Conservation (phyloP, 768 basidiomycete genomes). For the Lyophyllum shimeji region DNA sequence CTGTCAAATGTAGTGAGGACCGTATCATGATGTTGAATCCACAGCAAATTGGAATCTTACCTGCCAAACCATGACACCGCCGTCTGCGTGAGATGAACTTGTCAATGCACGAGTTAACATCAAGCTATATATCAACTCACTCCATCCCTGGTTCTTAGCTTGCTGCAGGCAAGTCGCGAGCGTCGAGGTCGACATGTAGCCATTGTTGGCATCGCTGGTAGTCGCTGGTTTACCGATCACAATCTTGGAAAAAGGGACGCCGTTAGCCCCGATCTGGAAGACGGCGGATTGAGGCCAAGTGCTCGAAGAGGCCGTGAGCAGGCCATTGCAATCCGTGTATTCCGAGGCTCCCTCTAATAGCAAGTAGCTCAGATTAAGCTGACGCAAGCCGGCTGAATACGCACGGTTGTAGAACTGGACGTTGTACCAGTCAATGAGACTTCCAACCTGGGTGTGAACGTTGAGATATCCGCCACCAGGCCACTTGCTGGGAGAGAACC, state of each 20-base stretch:
- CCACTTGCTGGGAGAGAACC: constrained; percentile 43
- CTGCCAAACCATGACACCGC: constrained; percentile 40
- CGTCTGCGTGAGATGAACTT: constrained; percentile 20
- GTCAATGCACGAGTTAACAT: constrained; percentile 3
- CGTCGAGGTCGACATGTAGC: constrained; percentile 58
- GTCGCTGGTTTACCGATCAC: constrained; percentile 75
- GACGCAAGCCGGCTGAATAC: constrained; percentile 12
- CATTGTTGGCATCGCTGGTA: constrained; percentile 51
- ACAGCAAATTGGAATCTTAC: constrained; percentile 17
- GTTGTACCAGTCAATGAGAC: constrained; percentile 66
- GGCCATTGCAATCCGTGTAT: constrained; percentile 61
- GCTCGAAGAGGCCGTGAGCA: constrained; percentile 58
- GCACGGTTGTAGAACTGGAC: constrained; percentile 51
- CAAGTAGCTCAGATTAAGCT: constrained; percentile 1
- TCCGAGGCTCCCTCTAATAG: constrained; percentile 56
- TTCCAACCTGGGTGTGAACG: constrained; percentile 52
- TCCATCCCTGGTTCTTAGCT: constrained; percentile 67
- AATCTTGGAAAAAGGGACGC: constrained; percentile 60
- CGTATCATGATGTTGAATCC: neutral
- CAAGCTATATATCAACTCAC: constrained; percentile 36
- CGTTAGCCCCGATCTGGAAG: constrained; percentile 58
- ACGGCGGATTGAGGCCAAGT: constrained; percentile 62
- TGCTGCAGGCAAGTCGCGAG: constrained; percentile 59
- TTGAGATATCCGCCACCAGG: constrained; percentile 54
- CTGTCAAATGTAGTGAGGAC: constrained; percentile 13